phyloP scores from a whole-genome alignment of 2,329 filamentous ascomycete genomes.

The Exophiala alcalophila region DNA sequence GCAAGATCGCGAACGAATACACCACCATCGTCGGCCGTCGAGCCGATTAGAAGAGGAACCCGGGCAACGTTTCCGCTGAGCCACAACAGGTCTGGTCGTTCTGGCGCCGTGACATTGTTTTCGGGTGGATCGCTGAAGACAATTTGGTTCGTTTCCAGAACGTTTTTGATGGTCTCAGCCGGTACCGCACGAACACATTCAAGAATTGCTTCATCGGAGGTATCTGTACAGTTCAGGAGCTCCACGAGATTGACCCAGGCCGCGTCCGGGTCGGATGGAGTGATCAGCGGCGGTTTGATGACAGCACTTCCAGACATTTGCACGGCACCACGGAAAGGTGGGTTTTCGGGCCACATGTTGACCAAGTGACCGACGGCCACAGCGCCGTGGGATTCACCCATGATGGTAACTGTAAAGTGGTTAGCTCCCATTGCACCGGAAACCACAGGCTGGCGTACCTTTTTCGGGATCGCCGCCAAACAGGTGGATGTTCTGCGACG shows the following conservation, averaged over 20 bases:
- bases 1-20: constrained; percentile 35
- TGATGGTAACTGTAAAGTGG: constrained; percentile 62
- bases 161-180: constrained; percentile 30
- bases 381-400: constrained; percentile 69
- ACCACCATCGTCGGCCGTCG: constrained; percentile 38
- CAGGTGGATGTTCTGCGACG: constrained; percentile 69
- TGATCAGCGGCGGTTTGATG: not conserved
- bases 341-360: constrained; percentile 4
- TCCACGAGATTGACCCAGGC: constrained; percentile 6
- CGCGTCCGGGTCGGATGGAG: too few relatives aligned
- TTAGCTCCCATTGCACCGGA: too few relatives aligned
- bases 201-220: constrained; percentile 5
- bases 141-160: constrained; percentile 34
- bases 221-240: constrained; percentile 5
- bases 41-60: constrained; percentile 37
- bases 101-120: constrained; percentile 36
- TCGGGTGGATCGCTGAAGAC: constrained; percentile 32
- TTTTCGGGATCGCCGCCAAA: constrained; percentile 79
- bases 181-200: constrained; percentile 6
- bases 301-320: constrained; percentile 6
- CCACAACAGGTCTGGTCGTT: constrained; percentile 31
- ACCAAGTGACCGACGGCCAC: constrained; percentile 57
- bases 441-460: constrained; percentile 15
- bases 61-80: constrained; percentile 34
- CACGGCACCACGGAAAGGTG: constrained; percentile 9